Percentiles rank a stretch among this genome's conserved stretches.
phyloP scores from a whole-genome alignment of 495 filamentous ascomycete species.

The Penicillium waksmanii region DNA sequence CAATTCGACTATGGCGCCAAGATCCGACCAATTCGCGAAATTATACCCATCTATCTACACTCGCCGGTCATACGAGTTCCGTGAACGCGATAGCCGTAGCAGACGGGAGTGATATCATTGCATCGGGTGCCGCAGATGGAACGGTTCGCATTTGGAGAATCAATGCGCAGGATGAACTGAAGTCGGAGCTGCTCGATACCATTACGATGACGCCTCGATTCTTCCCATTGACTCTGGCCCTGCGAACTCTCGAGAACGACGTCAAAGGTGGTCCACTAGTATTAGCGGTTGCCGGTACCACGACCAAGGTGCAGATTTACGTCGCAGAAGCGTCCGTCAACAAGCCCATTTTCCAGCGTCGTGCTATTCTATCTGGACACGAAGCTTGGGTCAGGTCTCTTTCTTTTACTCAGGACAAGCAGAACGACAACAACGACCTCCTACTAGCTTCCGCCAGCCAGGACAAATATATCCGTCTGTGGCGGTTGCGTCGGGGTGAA shows the following conservation, averaged over 20 bases:
- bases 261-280: constrained; percentile 55
- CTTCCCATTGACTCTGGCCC: constrained; percentile 76
- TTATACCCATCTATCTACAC: constrained; percentile 51
- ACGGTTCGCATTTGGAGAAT: constrained; percentile 79
- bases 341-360: constrained; percentile 62
- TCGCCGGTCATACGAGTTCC: constrained; percentile 68
- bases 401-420: constrained; percentile 69
- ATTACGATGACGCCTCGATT: constrained; percentile 75
- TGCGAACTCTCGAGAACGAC: constrained; percentile 56
- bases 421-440: constrained; percentile 62
- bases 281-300: constrained; percentile 84
- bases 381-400: constrained; percentile 94
- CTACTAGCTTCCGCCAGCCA: constrained; percentile 93
- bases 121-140: constrained; percentile 78
- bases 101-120: constrained; percentile 59
- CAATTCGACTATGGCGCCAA: constrained; percentile 71
- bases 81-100: constrained; percentile 77
- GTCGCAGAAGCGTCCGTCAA: constrained; percentile 48
- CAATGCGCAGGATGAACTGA: constrained; percentile 36
- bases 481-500: constrained; percentile 78
- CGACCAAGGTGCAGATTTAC: constrained; percentile 75
- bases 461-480: constrained; percentile 95
- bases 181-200: constrained; percentile 62
- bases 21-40: constrained; percentile 19
- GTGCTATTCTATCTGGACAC: constrained; percentile 83